Conservation (phyloP, 148 eudicot species). For the Rhododendron mucronatum region DNA sequence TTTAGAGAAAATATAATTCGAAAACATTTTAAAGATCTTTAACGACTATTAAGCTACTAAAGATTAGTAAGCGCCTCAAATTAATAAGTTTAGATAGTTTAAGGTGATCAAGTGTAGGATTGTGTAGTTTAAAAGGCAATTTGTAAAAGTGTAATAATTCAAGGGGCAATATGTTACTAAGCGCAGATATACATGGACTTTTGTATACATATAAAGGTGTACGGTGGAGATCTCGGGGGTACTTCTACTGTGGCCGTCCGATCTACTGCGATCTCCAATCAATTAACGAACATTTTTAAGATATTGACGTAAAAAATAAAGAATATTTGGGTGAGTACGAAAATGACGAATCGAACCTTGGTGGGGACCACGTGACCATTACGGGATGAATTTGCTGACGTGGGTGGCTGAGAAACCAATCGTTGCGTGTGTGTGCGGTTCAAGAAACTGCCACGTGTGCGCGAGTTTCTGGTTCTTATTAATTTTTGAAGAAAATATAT, state of each 20-base stretch:
- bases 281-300: not conserved
- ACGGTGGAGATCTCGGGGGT: not conserved
- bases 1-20: not conserved
- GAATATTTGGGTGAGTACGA: not conserved
- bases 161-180: not conserved
- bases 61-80: not conserved
- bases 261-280: not conserved
- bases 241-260: not conserved
- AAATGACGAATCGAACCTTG: not conserved
- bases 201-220: not conserved
- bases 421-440: not conserved
- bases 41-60: not conserved
- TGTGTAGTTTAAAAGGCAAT: not conserved
- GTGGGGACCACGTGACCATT: not conserved
- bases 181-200: not conserved
- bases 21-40: too few relatives aligned
- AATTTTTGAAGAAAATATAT: not conserved
- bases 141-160: not conserved
- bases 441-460: not conserved
- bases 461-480: not conserved
- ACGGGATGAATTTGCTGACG: not conserved
- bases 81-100: not conserved
- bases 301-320: not conserved
- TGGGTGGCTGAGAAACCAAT: not conserved
- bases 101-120: not conserved